phyloP scores from a whole-genome alignment of 805 yeast species.

The Cyberlindnera suaveolens region DNA sequence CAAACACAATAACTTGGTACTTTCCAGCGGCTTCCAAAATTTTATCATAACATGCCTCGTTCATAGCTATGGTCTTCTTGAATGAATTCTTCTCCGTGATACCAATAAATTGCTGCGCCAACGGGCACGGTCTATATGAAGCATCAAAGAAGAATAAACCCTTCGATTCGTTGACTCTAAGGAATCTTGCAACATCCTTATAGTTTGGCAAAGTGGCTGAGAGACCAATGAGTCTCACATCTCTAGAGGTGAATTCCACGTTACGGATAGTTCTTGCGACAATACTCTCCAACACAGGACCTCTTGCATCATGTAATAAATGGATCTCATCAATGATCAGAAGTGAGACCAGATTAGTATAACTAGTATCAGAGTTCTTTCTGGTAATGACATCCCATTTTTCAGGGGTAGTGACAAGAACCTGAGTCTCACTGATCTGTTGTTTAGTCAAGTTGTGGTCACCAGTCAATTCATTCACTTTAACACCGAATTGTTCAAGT shows the following conservation, averaged over 20 bases:
- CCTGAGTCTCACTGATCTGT: slow-evolving; percentile 73
- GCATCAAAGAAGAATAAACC: slow-evolving; percentile 82
- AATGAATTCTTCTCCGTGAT: slow-evolving; percentile 78
- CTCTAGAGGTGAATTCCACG: slow-evolving; percentile 35
- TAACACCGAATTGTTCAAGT: slow-evolving; percentile 54
- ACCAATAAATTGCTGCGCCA: slow-evolving; percentile 84
- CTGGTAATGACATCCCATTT: slow-evolving; percentile 96
- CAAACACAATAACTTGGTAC: slow-evolving; percentile 83
- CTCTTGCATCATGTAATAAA: slow-evolving; percentile 87
- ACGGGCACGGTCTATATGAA: slow-evolving; percentile 85
- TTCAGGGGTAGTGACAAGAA: slow-evolving; percentile 91
- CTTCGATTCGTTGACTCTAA: slow-evolving; percentile 51
- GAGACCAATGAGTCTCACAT: slow-evolving; percentile 71
- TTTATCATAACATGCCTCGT: slow-evolving; percentile 84
- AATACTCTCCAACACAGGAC: slow-evolving; percentile 87
- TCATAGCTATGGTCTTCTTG: slow-evolving; percentile 74
- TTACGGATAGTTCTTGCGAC: slow-evolving; percentile 66
- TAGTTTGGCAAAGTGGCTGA: slow-evolving; percentile 94
- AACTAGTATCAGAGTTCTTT: slow-evolving; percentile 63
- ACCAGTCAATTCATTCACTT: slow-evolving; percentile 85
- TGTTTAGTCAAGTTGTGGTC: slow-evolving; percentile 72
- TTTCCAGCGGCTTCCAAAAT: slow-evolving; percentile 58
- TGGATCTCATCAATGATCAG: slow-evolving; percentile 90
- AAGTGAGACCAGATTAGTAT: slow-evolving; percentile 57
- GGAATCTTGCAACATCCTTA: slow-evolving; percentile 75